Conservation (phyloP, 306 rosid genomes). For the Inga laurina region DNA sequence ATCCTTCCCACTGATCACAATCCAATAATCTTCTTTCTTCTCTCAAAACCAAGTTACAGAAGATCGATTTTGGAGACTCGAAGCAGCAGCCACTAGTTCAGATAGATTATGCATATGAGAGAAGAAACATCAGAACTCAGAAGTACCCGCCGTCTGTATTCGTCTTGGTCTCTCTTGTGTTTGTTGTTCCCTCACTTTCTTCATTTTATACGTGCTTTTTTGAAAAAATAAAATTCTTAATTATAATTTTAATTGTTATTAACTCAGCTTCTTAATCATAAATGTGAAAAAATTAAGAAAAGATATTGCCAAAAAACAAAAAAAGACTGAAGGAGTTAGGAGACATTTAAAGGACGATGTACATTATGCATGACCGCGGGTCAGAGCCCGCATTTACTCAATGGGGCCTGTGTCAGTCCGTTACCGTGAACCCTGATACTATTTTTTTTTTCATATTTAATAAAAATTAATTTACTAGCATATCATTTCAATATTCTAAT, state of each 20-base stretch:
- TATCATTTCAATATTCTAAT: too few species aligned
- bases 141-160: conserved; percentile 35
- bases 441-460: background rate
- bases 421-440: conserved; percentile 22
- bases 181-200: background rate
- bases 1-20: conserved; percentile 35
- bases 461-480: too few species aligned
- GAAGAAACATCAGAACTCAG: conserved; percentile 32
- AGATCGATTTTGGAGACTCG: conserved; percentile 34
- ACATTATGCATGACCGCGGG: background rate
- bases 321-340: background rate
- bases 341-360: background rate
- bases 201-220: background rate
- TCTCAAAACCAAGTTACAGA: conserved; percentile 48
- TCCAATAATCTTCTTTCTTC: background rate
- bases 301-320: background rate
- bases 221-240: background rate
- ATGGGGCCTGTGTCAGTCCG: conserved; percentile 31
- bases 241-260: background rate
- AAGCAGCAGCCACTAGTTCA: conserved; percentile 27
- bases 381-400: conserved; percentile 31
- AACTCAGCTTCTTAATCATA: background rate
- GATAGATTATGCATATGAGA: conserved; percentile 25
- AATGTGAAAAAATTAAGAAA: too few species aligned
- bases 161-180: background rate